Base-by-base conservation (phyloP, 1,139 yeast species). In the Pneumocystis sp. region DNA sequence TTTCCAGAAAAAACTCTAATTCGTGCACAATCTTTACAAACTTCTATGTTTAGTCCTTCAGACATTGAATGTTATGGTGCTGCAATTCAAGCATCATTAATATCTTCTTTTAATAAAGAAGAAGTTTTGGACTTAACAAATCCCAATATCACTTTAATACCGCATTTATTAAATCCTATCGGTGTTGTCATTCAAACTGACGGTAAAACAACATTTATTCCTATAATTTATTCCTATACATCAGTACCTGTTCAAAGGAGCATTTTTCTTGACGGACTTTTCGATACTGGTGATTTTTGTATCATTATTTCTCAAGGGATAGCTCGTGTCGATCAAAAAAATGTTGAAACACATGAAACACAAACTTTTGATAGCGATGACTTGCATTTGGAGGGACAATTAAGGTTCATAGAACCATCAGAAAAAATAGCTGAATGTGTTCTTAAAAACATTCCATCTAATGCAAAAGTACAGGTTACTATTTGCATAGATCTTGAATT, bases 31-130 rank as follows among this genome's bases (percentile, higher is more conserved):
- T 80, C 88, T 39, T 74, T 82, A 67, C 90, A 86, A 75, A 71
- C 87, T 69, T 87, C 87, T 77, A 90, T 96, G 66, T 74, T 86
- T 68, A 85, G 87, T 79, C 97, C 99, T 68, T 84, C 89, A 73
- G 98, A 95, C 79, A 82, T 90, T 73, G 81, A 87, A 70, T 86
- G 96, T 70, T 87, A 96, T 75, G 99, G 99, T 78, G 96, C 96
- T 69, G 97, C 98, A 68, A 82, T 93, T 75, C 98, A 95, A 81
- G 98, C 97, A 64, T 84, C 96, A 60, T 80, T 95, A 75, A 82
- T 91, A 70, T 88, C 89, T 72, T 80, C 84, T 65, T 89, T 86
- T 72, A 97, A 91, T 73, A 89, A 82, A 67, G 95, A 87, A 65
- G 97, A 91, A 78, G 82, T 93, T 72, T 80, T 81, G 65, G 96